Conservation (phyloP, 805 yeast species). For the Metschnikowia orientalis region DNA sequence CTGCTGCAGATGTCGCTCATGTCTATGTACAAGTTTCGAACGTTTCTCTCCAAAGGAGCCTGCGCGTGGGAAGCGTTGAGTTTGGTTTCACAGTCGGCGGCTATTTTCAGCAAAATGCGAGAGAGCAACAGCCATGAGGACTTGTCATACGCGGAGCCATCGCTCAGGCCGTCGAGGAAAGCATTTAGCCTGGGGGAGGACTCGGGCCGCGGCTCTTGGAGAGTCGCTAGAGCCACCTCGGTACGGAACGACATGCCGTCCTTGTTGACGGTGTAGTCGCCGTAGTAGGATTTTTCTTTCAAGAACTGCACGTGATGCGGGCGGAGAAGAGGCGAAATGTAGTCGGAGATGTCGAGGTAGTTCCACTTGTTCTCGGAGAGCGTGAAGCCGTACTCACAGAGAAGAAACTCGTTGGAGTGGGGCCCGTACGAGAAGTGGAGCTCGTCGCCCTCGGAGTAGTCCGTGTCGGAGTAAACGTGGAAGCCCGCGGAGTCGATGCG, state of each 20-base stretch:
- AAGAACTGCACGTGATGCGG: constrained; percentile 44
- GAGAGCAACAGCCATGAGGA: constrained; percentile 27
- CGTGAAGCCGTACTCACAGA: constrained; percentile 85
- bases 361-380: constrained; percentile 61
- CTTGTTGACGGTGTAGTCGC: constrained; percentile 63
- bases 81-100: constrained; percentile 21
- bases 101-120: constrained; percentile 30
- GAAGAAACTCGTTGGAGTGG: constrained; percentile 75
- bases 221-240: constrained; percentile 65
- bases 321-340: constrained; percentile 34
- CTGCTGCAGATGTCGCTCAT: constrained; percentile 27
- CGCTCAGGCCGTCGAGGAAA: constrained; percentile 44
- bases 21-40: constrained; percentile 25
- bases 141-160: constrained; percentile 38
- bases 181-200: constrained; percentile 32
- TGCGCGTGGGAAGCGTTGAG: constrained; percentile 19
- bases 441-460: constrained; percentile 46
- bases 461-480: constrained; percentile 37
- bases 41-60: too few relatives aligned
- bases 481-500: constrained; percentile 47
- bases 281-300: constrained; percentile 53
- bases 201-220: constrained; percentile 35
- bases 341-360: constrained; percentile 55
- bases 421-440: constrained; percentile 79
- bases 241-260: constrained; percentile 64